Base-by-base conservation (phyloP, 495 filamentous ascomycete species). In the Tuber brumale region DNA sequence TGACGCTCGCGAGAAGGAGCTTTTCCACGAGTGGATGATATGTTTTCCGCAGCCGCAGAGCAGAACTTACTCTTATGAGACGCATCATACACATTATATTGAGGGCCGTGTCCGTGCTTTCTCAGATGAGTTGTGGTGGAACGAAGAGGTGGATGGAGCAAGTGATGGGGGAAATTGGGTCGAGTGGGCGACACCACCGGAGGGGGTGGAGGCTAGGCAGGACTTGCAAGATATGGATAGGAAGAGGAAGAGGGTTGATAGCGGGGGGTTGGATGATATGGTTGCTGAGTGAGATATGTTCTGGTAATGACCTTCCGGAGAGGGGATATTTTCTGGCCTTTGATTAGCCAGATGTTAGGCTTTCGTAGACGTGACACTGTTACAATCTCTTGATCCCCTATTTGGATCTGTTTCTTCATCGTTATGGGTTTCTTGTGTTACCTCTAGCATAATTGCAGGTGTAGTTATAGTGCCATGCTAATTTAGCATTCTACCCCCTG, bases 231-330 rank as follows among this genome's bases (percentile, higher is more conserved):
- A 72, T 35, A 39, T 69, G 23, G 72, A 70, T 41, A 46, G 35
- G 51, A 78, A 78, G 57, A 70, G 76, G 45, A 73, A 77, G 71
- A 73, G 75, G 31, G 44, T 72, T 41, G 73, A 76, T 46, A 77
- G 76, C 5, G 57, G 57, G 3, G 57, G 57, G 10, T 66, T 66
- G 31, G 57, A 66, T 2, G 57, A 35, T 35, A 66, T 66, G 57
- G 27, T 66, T 66, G 31, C 27, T 7, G 57, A 66, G 27, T 66
- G 27, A 66, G 57, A 35, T 66, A 27, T 27, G 12, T 16, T 35
- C 27, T 35, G 14, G 57, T 8, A 5, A 18, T 66, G 27, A 3
- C 14, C 12, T 19, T 27, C 57, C 27, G 12, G 57, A 18, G 27
- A 48, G 14, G 57, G 10, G 31, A 35, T 35, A 27, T 66, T 66